phyloP scores from a whole-genome alignment of 768 basidiomycete species.

The Leccinellum rugosiceps region DNA sequence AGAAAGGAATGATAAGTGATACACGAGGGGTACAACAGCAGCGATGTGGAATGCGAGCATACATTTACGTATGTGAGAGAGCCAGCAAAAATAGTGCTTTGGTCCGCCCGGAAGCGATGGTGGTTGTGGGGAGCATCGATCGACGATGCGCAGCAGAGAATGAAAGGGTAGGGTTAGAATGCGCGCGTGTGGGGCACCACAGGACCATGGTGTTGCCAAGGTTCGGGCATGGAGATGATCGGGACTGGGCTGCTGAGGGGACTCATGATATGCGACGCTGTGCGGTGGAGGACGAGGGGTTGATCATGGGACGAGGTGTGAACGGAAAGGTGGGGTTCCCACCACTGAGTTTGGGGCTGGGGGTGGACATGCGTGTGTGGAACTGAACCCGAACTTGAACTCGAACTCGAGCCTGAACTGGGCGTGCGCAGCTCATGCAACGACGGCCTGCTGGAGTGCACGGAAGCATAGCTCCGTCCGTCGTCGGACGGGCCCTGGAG shows the following conservation, averaged over 20 bases:
- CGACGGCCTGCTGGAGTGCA: slow-evolving; percentile 8
- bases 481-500: slow-evolving; percentile 21
- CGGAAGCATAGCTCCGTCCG: neutral
- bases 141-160: slow-evolving; percentile 6
- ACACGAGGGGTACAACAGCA: slow-evolving; percentile 1
- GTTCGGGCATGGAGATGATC: slow-evolving; percentile 23
- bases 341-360: neutral
- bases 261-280: slow-evolving; percentile 6
- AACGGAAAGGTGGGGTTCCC: neutral
- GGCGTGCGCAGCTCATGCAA: slow-evolving; percentile 6
- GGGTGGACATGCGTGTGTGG: neutral
- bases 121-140: slow-evolving; percentile 5
- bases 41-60: slow-evolving; percentile 3
- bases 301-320: slow-evolving; percentile 1
- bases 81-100: neutral
- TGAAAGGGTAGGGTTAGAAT: slow-evolving; percentile 8
- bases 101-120: neutral
- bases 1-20: neutral
- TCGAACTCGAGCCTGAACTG: neutral
- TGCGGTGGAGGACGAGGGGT: neutral
- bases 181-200: slow-evolving; percentile 1
- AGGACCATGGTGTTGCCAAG: slow-evolving; percentile 14
- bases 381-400: neutral
- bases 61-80: slow-evolving; percentile 5
- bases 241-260: slow-evolving; percentile 9